Evolutionary conservation across 257 asterid species (phyloP).

Genomic region (Gentiana macrophylla): DNA sequence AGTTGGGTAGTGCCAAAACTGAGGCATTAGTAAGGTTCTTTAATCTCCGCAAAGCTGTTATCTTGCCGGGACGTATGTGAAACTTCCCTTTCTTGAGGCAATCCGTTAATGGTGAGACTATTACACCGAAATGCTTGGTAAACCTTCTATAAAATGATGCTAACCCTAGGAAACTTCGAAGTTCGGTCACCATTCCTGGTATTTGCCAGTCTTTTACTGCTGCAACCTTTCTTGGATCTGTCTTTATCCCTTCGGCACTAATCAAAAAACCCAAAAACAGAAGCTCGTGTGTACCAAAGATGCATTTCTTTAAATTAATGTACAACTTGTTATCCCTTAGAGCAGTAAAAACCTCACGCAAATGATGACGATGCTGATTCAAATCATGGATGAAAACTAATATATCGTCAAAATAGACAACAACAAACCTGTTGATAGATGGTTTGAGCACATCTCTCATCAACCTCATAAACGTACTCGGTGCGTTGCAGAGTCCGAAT

Average conservation of each 20-base stretch:
- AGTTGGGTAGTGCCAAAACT: background rate
- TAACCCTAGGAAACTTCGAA: too few relatives aligned
- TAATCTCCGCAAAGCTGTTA: background rate
- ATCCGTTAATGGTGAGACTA: background rate
- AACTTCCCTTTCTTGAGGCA: background rate
- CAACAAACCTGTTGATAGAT: background rate
- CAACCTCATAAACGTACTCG: background rate
- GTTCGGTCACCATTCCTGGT: background rate
- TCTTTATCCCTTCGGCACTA: background rate
- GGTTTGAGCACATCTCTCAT: conserved; percentile 3
- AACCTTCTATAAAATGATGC: background rate
- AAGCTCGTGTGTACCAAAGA: background rate
- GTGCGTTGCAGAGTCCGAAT: conserved; percentile 2
- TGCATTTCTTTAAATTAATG: background rate
- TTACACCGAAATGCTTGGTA: background rate
- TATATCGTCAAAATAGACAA: conserved; percentile 1
- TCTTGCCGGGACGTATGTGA: too few relatives aligned
- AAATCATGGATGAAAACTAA: background rate
- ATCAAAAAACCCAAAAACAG: background rate
- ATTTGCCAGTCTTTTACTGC: background rate
- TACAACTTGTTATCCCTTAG: background rate
- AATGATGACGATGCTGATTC: background rate
- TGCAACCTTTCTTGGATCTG: too few relatives aligned
- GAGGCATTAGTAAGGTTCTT: background rate
- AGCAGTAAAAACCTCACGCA: background rate